Conservation (phyloP, 2,329 filamentous ascomycete species). For the Thelonectria discophora region DNA sequence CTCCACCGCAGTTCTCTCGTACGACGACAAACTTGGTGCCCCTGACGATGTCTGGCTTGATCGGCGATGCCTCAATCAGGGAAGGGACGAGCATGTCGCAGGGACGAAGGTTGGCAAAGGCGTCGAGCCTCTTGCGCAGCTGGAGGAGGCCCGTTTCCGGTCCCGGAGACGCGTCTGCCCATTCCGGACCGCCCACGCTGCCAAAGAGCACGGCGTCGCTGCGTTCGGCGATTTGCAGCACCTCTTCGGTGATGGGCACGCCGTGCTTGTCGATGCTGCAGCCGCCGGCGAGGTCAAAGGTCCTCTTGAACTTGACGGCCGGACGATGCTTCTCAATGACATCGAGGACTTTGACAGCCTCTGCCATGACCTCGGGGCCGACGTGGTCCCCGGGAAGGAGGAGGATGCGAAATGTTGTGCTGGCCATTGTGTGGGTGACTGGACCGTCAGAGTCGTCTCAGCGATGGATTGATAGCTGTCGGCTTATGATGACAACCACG, state of each 20-base stretch:
- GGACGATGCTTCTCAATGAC: conserved; percentile 48
- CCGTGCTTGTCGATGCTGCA: conserved; percentile 56
- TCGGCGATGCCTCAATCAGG: conserved; percentile 51
- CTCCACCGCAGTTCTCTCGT: conserved; percentile 60
- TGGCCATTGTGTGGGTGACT: conserved; percentile 4
- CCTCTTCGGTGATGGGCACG: conserved; percentile 53
- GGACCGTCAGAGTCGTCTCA: background rate
- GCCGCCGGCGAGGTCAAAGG: conserved; percentile 44
- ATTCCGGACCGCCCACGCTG: conserved; percentile 58
- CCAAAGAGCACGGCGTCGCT: conserved; percentile 59
- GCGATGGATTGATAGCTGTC: background rate
- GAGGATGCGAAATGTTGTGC: conserved; percentile 46
- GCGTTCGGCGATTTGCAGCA: conserved; percentile 51
- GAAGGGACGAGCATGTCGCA: conserved; percentile 57
- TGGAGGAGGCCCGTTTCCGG: conserved; percentile 56
- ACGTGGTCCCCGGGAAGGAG: conserved; percentile 57
- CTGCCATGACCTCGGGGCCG: conserved; percentile 56
- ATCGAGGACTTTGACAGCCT: conserved; percentile 58
- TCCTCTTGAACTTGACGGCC: conserved; percentile 42
- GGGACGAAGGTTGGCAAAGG: conserved; percentile 61
- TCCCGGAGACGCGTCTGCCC: conserved; percentile 52
- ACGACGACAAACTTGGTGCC: conserved; percentile 60
- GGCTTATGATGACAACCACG: background rate
- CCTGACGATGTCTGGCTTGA: conserved; percentile 54
- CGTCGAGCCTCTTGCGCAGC: conserved; percentile 52